Conservation (phyloP, 305 asterid species). For the Ruellia speciosa region DNA sequence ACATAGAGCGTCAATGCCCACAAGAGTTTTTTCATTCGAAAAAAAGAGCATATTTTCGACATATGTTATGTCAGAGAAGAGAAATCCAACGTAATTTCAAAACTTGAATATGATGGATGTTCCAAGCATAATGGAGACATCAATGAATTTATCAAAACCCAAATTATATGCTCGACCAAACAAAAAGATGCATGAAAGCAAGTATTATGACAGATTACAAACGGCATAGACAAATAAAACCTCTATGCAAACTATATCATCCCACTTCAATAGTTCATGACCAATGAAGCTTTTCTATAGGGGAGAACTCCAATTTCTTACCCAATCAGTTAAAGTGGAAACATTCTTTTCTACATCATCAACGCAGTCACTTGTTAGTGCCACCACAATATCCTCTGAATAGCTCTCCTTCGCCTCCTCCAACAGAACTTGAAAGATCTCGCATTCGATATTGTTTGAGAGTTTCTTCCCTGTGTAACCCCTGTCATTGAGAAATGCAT, state of each 20-base stretch:
- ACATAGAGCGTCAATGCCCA: too few relatives aligned
- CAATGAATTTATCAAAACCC: too few relatives aligned
- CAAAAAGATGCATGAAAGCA: too few relatives aligned
- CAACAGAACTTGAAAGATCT: slow-evolving; percentile 68
- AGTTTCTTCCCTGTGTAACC: slow-evolving; percentile 75
- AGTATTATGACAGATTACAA: too few relatives aligned
- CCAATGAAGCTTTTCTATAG: background rate
- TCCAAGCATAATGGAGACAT: too few relatives aligned
- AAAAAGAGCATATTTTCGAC: too few relatives aligned
- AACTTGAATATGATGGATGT: too few relatives aligned
- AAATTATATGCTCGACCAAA: too few relatives aligned
- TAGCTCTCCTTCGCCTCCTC: slow-evolving; percentile 90
- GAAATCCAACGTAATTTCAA: too few relatives aligned
- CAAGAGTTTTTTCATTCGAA: too few relatives aligned
- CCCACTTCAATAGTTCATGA: too few relatives aligned
- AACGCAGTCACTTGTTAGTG: slow-evolving; percentile 52
- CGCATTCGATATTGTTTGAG: slow-evolving; percentile 71
- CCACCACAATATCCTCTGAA: slow-evolving; percentile 54
- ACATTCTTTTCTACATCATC: slow-evolving; percentile 56
- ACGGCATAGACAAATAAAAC: background rate
- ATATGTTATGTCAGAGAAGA: too few relatives aligned
- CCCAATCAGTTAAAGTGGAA: slow-evolving; percentile 48
- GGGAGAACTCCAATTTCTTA: slow-evolving; percentile 39
- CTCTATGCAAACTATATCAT: background rate
- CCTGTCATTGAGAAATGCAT: slow-evolving; percentile 27